Evolutionary conservation across 345 rosid genomes (phyloP), one percentile per base, ranked within the genome.

Genomic region (Geranium brycei): DNA sequence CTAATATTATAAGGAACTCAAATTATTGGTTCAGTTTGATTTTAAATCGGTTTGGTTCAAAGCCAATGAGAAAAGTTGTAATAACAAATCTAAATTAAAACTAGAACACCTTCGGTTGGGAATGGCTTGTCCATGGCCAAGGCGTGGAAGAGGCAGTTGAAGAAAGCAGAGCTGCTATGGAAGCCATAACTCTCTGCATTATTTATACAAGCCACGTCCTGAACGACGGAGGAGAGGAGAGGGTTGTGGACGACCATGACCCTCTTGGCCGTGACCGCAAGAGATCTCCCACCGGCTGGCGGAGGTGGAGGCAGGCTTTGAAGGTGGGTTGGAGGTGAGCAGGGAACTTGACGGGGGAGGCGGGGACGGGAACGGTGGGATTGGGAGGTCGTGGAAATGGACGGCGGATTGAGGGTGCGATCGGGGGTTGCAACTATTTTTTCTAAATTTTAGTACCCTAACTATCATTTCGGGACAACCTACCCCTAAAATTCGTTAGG

Each of bases 281-380:
- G 31, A 72, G 66, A 3, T 12, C 31, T 13, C 61, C 28, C 3
- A 66, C 30, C 28, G 70, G 73, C 28, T 58, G 51, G 12, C 69
- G 64, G 38, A 72, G 76, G 38, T 58, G 68, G 17, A 3, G 2
- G 6, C 31, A 35, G 15, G 72, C 71, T 1, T 64, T 64, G 41
- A 63, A 38, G 0, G 57, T 53, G 0, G 73, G 68, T 5, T 35
- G 64, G 38, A 68, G 63, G 41, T 66, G 69, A 17, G 69, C 7
- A 16, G 71, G 76, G 65, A 72, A 72, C 19, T 66, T 65, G 66
- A 38, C 17, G 19, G 59, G 3, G 76, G 76, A 5, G 66, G 51
- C 4, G 68, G 66, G 23, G 71, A 62, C 57, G 7, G 61, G 71
- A 76, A 66, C n/a, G 65, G 63, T 19, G 64, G 79, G 63, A 63